Percentiles rank a stretch among this genome's conserved stretches.
phyloP scores from a whole-genome alignment of 441 rosid species.

The Arabidopsis hybrid region DNA sequence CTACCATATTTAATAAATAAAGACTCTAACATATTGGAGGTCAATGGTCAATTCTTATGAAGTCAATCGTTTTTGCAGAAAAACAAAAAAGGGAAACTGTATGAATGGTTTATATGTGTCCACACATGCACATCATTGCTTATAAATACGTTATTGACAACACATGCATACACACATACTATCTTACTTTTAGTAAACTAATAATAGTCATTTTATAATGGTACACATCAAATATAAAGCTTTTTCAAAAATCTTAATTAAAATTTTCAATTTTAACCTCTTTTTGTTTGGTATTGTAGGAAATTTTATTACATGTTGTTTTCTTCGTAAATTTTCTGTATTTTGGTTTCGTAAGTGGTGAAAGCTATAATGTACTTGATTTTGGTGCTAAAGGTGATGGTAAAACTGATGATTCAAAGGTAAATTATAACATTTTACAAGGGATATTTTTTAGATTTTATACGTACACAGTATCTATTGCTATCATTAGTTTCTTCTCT shows the following conservation, averaged over 20 bases:
- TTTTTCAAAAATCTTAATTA: background rate
- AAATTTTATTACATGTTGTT: background rate
- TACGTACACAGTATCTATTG: background rate
- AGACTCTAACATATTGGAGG: background rate
- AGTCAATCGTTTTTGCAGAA: background rate
- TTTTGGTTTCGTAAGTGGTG: background rate
- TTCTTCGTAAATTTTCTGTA: background rate
- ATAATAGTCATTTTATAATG: background rate
- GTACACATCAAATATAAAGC: background rate
- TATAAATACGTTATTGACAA: background rate
- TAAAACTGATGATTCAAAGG: conserved; percentile 5
- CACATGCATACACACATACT: background rate
- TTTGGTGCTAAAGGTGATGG: conserved; percentile 15
- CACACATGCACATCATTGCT: background rate
- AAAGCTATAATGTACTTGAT: conserved; percentile 10
- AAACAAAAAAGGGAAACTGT: background rate
- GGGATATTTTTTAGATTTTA: background rate
- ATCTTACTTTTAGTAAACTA: background rate
- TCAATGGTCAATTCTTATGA: background rate
- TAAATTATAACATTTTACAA: background rate
- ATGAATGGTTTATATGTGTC: background rate
- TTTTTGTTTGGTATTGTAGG: conserved; percentile 11
- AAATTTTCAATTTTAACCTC: background rate
- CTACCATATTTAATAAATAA: background rate
- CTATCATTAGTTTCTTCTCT: background rate